Evolutionary conservation across 2,329 filamentous ascomycete species (phyloP).

Genomic region (Rasamsonia emersonii): DNA sequence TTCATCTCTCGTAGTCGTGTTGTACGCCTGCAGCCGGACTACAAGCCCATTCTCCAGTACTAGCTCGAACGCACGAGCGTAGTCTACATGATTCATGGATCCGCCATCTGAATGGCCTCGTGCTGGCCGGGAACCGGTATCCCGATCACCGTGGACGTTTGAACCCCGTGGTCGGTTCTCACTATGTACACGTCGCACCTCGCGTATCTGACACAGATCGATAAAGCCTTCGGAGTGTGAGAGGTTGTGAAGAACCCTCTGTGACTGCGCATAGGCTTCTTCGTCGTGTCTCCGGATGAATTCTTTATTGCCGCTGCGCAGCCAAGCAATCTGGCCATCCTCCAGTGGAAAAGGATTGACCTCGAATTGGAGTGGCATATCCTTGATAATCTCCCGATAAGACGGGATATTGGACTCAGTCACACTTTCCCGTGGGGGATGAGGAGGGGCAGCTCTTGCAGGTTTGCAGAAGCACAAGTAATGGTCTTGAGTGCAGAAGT

Average conservation of each 20-base stretch:
- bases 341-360: slow-evolving; percentile 53
- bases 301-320: slow-evolving; percentile 39
- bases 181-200: slow-evolving; percentile 46
- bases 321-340: slow-evolving; percentile 49
- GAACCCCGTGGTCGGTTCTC: slow-evolving; percentile 43
- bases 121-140: no score
- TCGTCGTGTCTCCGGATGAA: slow-evolving; percentile 45
- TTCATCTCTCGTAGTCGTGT: slow-evolving; percentile 48
- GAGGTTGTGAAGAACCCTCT: slow-evolving; percentile 51
- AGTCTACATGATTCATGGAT: slow-evolving; percentile 43
- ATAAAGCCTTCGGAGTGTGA: slow-evolving; percentile 56
- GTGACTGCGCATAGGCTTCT: slow-evolving; percentile 51
- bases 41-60: slow-evolving; percentile 53
- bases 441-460: slow-evolving; percentile 50
- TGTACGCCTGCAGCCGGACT: slow-evolving; percentile 53
- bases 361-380: slow-evolving; percentile 53
- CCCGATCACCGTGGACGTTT: slow-evolving; percentile 34
- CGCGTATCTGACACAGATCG: slow-evolving; percentile 49
- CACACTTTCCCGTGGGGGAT: slow-evolving; percentile 46
- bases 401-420: slow-evolving; percentile 42
- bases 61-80: slow-evolving; percentile 54
- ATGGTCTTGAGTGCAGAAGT: slow-evolving; percentile 57
- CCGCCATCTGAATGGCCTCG: no score
- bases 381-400: slow-evolving; percentile 45
- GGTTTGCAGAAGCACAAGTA: slow-evolving; percentile 55